Base-by-base conservation (phyloP, 345 rosid species). In the Camelina laxa region DNA sequence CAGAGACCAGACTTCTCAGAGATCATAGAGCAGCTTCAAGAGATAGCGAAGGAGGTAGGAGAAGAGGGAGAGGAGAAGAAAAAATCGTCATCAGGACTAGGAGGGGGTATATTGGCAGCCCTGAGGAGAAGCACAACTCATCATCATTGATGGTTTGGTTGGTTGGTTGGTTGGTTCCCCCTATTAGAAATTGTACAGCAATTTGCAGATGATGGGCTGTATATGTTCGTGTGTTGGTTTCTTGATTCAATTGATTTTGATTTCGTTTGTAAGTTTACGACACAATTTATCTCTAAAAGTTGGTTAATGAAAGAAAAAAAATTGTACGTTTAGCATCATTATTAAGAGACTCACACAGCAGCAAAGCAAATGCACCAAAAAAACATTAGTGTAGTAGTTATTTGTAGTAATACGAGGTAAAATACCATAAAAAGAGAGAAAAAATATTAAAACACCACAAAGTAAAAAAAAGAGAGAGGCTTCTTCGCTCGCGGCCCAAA, bases 1-100 rank as follows among this genome's bases (percentile, higher is more conserved):
- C 38, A 56, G 69, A 89, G 99, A 81, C 99, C 99, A 7, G 96
- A 92, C 75, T 95, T 95, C 62, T 78, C 93, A 1, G 96, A 91
- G 85, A 87, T 90, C 13, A 84, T 78, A 49, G 89, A 77, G 70
- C 83, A 82, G 75, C 85, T 95, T 48, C 82, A 76, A 75, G 88
- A 81, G 82, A 87, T 88, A 80, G 85, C 85, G 0, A 90, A 89
- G 79, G 99, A 91, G 87, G 88, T 91, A 48, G 95, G 85, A 66
- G 90, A 80, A 9, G 91, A 83, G 41, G 85, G 84, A 13, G 91
- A 94, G 57, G 92, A 87, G 35, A 91, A 88, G 82, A 93, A 86
- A 49, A 91, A 75, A 82, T 62, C 88, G 11, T 75, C 88, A 45
- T 15, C 54, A 63, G 67, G 67, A 62, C 14, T 64, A 16, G 80